These are phyloP conservation scores for Mucor saturninus DNA, from an alignment of 371 early-diverging fungal genomes.

Conservation along the genomic window DNA sequence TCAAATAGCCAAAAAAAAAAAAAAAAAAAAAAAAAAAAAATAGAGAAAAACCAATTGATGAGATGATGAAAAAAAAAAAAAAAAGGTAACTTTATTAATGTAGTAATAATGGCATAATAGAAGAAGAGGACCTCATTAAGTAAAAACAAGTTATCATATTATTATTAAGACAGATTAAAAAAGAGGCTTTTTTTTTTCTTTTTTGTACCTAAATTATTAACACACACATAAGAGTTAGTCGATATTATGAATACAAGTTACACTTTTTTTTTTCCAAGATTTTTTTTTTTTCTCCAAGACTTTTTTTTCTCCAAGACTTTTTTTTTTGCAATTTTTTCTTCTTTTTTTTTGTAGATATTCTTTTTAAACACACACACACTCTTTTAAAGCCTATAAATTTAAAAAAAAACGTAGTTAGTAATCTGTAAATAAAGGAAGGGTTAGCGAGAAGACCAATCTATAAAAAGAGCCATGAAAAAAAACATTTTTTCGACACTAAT, in stretches of 20 bases:
- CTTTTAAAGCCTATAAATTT: conserved; percentile 12
- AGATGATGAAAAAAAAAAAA: conserved; percentile 1
- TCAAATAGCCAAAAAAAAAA: conserved; percentile 12
- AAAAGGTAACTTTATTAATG: conserved; percentile 6
- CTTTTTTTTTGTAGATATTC: neutral
- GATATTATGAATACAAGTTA: neutral
- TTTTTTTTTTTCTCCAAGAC: neutral
- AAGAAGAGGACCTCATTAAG: conserved; percentile 1
- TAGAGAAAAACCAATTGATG: neutral
- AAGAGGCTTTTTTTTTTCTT: conserved; percentile 1
- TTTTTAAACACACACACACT: neutral
- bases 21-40: conserved; percentile 3
- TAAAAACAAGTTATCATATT: conserved; percentile 7
- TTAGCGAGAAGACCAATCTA: conserved; percentile 37
- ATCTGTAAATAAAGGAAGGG: conserved; percentile 16
- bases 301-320: conserved; percentile 1
- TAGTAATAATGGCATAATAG: neutral
- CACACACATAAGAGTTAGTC: conserved; percentile 1
- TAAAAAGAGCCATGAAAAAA: conserved; percentile 41
- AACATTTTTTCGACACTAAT: conserved; percentile 39
- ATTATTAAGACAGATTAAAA: conserved; percentile 6
- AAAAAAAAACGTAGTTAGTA: conserved; percentile 30
- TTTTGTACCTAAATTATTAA: neutral
- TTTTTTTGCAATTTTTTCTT: conserved; percentile 1
- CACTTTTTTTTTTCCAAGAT: neutral